Conservation (phyloP, 495 filamentous ascomycete genomes). For the Podospora appendiculata region DNA sequence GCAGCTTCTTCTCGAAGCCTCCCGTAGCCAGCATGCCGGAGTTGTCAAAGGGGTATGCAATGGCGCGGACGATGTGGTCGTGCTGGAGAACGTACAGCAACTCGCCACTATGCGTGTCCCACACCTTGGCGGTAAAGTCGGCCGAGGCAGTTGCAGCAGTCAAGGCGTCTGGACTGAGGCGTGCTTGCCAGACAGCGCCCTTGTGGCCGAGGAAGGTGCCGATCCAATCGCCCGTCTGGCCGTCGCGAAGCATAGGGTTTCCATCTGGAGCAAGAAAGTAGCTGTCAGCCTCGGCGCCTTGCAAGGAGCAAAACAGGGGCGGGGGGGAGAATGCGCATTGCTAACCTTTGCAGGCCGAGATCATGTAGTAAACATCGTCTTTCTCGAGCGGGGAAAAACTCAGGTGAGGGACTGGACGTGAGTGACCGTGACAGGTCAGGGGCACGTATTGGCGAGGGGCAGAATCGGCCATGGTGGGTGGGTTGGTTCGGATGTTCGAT, state of each 20-base stretch:
- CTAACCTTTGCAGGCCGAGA: conserved; percentile 96
- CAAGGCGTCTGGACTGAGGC: conserved; percentile 78
- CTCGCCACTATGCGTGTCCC: conserved; percentile 94
- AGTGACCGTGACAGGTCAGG: conserved; percentile 94
- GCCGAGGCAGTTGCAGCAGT: conserved; percentile 89
- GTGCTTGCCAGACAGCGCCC: conserved; percentile 92
- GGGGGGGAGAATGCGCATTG: too few relatives aligned
- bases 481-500: background rate
- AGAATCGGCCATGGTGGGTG: conserved; percentile 35
- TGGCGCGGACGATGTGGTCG: conserved; percentile 87
- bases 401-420: conserved; percentile 88
- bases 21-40: conserved; percentile 79
- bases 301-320: background rate
- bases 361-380: conserved; percentile 84
- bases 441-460: conserved; percentile 59
- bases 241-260: conserved; percentile 97
- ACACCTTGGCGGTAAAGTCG: conserved; percentile 94
- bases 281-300: background rate
- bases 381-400: conserved; percentile 80
- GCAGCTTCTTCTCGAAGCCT: conserved; percentile 91
- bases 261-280: conserved; percentile 52
- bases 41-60: conserved; percentile 79
- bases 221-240: conserved; percentile 96
- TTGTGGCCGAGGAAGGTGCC: conserved; percentile 98
- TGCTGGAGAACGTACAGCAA: conserved; percentile 81